A percentile compares a stretch with the other conserved stretches of the same genome.
phyloP scores from a whole-genome alignment of 495 filamentous ascomycete genomes.

The Penicillium flavigenum region DNA sequence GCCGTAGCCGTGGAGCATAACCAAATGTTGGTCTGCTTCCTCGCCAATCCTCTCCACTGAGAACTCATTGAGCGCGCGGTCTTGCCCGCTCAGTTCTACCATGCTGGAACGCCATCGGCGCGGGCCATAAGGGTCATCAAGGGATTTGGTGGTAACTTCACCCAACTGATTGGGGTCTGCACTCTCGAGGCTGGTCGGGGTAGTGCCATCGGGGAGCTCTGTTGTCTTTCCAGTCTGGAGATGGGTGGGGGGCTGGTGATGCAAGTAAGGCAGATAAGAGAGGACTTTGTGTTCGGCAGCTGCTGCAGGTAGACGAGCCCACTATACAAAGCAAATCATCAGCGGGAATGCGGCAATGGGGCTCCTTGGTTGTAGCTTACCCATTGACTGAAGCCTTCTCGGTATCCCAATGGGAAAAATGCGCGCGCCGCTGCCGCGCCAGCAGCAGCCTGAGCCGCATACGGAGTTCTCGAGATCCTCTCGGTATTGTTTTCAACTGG shows the following conservation, averaged over 20 bases:
- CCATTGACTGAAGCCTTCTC: slow-evolving; percentile 91
- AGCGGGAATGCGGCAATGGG: slow-evolving; percentile 6
- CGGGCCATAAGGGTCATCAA: slow-evolving; percentile 79
- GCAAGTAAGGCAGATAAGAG: slow-evolving; percentile 80
- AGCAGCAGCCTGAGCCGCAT: slow-evolving; percentile 44
- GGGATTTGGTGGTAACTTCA: slow-evolving; percentile 45
- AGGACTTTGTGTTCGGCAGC: slow-evolving; percentile 87
- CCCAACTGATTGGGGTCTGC: slow-evolving; percentile 42
- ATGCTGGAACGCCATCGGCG: slow-evolving; percentile 83
- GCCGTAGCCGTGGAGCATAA: slow-evolving; percentile 97
- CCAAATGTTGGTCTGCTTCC: slow-evolving; percentile 74
- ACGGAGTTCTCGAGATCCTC: slow-evolving; percentile 22
- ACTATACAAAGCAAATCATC: slow-evolving; percentile 49
- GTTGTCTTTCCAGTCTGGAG: slow-evolving; percentile 59
- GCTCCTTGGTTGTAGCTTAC: slow-evolving; percentile 44
- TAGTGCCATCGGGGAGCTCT: slow-evolving; percentile 38
- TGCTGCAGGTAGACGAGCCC: slow-evolving; percentile 78
- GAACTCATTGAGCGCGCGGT: slow-evolving; percentile 90
- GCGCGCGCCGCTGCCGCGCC: slow-evolving; percentile 33
- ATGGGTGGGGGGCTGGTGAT: slow-evolving; percentile 69
- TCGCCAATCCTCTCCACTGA: slow-evolving; percentile 82
- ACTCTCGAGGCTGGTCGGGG: slow-evolving; percentile 40
- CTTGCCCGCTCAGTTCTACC: slow-evolving; percentile 78
- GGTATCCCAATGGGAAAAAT: slow-evolving; percentile 85
- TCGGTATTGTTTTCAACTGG: slow-evolving; percentile 8